Base-by-base conservation (phyloP, 345 rosid species). In the Iberis pinnata region DNA sequence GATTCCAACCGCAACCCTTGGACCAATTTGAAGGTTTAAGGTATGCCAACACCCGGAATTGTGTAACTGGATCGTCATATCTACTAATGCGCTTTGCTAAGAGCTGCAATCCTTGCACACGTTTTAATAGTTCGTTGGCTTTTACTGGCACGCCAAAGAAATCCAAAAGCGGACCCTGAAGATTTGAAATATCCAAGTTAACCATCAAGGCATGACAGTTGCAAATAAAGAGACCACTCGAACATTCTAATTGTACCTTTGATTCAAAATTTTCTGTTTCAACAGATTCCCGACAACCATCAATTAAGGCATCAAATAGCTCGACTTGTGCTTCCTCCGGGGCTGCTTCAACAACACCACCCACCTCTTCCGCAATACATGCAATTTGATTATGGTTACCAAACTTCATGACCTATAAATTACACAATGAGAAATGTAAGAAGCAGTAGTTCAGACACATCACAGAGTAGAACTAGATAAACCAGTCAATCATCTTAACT, bases 1-100 rank as follows among this genome's bases (percentile, higher is more conserved):
- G 95, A 73, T 88, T 88, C 99, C 99, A 93, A 32, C 99, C 97
- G 53, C 99, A 93, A 49, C 99, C 99, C 78, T 93, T 93, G 40
- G 99, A 83, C 99, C 99, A 93, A 60, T 88, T 93, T 11, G 99
- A 85, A 69, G 97, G 95, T 77, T 88, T 93, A 50, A 88, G 95
- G 72, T 80, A 82, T 18, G 70, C 63, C 65, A 88, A 71, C 43
- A 79, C 97, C 52, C 94, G 82, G 70, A 93, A 93, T 52, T 88
- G 99, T 64, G 78, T 75, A 57, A 92, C 63, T 31, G 98, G 98
- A 73, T 92, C 80, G 46, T 78, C 72, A 53, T 88, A 92, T 54
- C 81, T 86, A 69, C 49, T 68, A 43, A 92, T 83, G 37, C 95
- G 83, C 69, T 83, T 88, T 44, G 84, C 87, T 43, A 93, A 74